Percentiles rank a stretch among this genome's conserved stretches.
Conservation (phyloP, 2,329 filamentous ascomycete genomes). For the Paraphoma chrysanthemicola region DNA sequence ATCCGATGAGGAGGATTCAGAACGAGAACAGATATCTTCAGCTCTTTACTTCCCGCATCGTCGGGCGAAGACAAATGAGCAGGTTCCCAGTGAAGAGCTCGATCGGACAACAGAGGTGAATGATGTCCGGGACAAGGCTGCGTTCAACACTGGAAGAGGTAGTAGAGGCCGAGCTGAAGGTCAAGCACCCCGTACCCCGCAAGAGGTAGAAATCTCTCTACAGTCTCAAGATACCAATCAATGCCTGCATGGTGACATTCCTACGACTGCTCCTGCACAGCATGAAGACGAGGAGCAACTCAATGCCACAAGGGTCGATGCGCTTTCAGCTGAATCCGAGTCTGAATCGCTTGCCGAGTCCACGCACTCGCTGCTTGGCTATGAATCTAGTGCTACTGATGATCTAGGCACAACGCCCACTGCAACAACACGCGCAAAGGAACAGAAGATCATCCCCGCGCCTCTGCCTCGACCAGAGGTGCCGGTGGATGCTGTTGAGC, state of each 20-base stretch:
- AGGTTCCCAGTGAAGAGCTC: slow-evolving; percentile 31
- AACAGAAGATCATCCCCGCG: slow-evolving; percentile 37
- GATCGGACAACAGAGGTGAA: slow-evolving; percentile 33
- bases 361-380: slow-evolving; percentile 53
- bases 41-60: slow-evolving; percentile 83
- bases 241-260: slow-evolving; percentile 66
- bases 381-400: slow-evolving; percentile 62
- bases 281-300: slow-evolving; percentile 51
- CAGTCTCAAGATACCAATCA: slow-evolving; percentile 67
- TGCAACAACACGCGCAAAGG: slow-evolving; percentile 37
- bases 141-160: slow-evolving; percentile 35
- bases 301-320: slow-evolving; percentile 30
- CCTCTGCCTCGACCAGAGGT: slow-evolving; percentile 49
- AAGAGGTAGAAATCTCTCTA: slow-evolving; percentile 69
- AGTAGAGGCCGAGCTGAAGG: slow-evolving; percentile 36
- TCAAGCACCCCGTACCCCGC: slow-evolving; percentile 43
- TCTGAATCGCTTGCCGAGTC: slow-evolving; percentile 51
- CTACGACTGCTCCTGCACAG: slow-evolving; percentile 47
- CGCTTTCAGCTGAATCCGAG: slow-evolving; percentile 49
- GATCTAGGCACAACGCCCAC: slow-evolving; percentile 55
- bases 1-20: slow-evolving; percentile 66
- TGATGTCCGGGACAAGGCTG: slow-evolving; percentile 31
- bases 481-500: slow-evolving; percentile 88
- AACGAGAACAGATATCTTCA: slow-evolving; percentile 86
- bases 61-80: slow-evolving; percentile 54